phyloP scores from a whole-genome alignment of 164 flowering plant genomes.

The Cinnamomum chago region DNA sequence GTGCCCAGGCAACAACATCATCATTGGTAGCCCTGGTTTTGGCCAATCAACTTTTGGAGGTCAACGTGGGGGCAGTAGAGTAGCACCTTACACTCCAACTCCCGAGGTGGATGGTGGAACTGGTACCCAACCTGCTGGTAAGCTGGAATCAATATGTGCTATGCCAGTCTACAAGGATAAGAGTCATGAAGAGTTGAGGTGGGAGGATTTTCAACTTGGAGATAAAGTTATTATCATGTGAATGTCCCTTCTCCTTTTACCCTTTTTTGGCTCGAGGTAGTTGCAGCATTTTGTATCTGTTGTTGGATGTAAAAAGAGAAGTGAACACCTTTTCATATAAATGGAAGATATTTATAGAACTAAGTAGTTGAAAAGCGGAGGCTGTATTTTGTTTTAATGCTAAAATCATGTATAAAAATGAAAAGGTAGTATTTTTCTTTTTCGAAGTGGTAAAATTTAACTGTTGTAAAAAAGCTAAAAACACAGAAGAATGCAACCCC shows the following conservation, averaged over 20 bases:
- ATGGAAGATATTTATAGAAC: background rate
- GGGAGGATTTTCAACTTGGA: slow-evolving; percentile 96
- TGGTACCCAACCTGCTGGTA: slow-evolving; percentile 59
- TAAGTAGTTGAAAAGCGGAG: background rate
- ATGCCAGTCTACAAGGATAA: slow-evolving; percentile 93
- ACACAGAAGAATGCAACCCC: no score
- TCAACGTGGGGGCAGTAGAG: slow-evolving; percentile 78
- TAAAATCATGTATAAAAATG: no score
- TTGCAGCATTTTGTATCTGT: background rate
- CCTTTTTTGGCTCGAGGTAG: background rate
- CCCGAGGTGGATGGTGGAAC: slow-evolving; percentile 55
- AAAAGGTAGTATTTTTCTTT: no score
- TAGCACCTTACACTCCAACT: slow-evolving; percentile 58
- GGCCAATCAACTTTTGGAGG: slow-evolving; percentile 64
- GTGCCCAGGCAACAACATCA: slow-evolving; percentile 58
- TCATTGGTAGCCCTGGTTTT: slow-evolving; percentile 56
- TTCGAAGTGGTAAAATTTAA: no score
- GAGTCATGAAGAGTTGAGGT: slow-evolving; percentile 94
- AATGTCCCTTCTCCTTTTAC: background rate
- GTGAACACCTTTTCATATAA: background rate
- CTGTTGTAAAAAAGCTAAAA: no score
- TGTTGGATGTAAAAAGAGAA: background rate
- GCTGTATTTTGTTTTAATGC: no score
- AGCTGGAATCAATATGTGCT: slow-evolving; percentile 89
- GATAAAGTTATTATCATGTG: slow-evolving; percentile 56